Base-by-base conservation (phyloP, 768 basidiomycete species). In the Russula griseocarnosa region DNA sequence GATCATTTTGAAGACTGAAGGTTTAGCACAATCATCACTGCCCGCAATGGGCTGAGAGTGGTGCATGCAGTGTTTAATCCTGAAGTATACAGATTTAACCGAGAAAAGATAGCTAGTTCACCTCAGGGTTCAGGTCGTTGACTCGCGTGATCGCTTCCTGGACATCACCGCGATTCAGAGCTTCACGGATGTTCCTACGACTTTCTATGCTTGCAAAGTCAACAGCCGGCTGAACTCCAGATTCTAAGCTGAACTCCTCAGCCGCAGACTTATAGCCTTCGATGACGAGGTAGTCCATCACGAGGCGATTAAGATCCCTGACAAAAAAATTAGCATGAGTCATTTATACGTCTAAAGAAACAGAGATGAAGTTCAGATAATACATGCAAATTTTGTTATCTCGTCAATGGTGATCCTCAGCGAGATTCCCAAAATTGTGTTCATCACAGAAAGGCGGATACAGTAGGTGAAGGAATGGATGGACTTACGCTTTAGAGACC, bases 31-130 rank as follows among this genome's bases (percentile, higher is more conserved):
- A 75, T 95, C 94, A 87, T 91, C 94, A 94, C 78, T 81, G 88
- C 84, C 89, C 84, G 78, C 74, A 61, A 74, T 72, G 71, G 77
- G 86, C 86, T 97, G 81, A 84, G 94, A 87, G 93, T 96, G 94
- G 95, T 97, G 94, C 95, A 97, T 97, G 92, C 90, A 88, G 74
- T 71, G 70, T 92, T 79, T 88, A 94, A 96, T 96, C 94, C 79
- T 91, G 51, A 49, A 53, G 69, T 47, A 58, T 46, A 47, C 14
- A 55, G 24, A 24, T 28, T 36, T 0, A 44, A 32, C 32, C 46
- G 46, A 66, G 51, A 34, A 57, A 36, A 32, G 57, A 42, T 54
- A 38, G 42, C 70, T 14, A 36, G 76, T 92, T 79, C 77, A 98
- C 97, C 87, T 98, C 95, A 32, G 94, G 92, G 74, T 98, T 93